These are phyloP conservation scores for Tulasnella sp. DNA, from an alignment of 768 basidiomycete genomes.

Conservation along the genomic window DNA sequence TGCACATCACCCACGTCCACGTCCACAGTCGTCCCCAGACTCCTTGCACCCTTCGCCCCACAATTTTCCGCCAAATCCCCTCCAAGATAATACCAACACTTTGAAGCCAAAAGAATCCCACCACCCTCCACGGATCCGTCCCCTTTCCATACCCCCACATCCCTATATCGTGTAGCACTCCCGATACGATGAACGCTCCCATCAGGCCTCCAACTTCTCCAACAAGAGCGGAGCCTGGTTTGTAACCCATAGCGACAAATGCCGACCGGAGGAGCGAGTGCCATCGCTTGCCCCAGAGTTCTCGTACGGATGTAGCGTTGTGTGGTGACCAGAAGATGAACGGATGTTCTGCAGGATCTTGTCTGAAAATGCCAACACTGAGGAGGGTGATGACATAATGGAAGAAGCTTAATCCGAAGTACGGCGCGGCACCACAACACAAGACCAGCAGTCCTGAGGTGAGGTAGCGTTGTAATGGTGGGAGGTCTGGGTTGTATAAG, in stretches of 20 bases:
- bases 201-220: slow-evolving; percentile 55
- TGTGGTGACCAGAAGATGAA: slow-evolving; percentile 63
- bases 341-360: slow-evolving; percentile 49
- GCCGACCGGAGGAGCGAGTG: slow-evolving; percentile 64
- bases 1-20: slow-evolving; percentile 46
- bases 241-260: slow-evolving; percentile 62
- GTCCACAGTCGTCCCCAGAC: slow-evolving; percentile 55
- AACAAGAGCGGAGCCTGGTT: slow-evolving; percentile 32
- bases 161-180: slow-evolving; percentile 59
- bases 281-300: slow-evolving; percentile 68
- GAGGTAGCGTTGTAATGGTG: slow-evolving; percentile 34
- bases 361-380: slow-evolving; percentile 42
- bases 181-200: slow-evolving; percentile 66
- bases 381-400: slow-evolving; percentile 53
- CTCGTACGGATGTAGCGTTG: slow-evolving; percentile 52
- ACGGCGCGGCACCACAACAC: slow-evolving; percentile 46
- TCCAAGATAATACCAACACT: slow-evolving; percentile 52
- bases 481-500: slow-evolving; percentile 51
- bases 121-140: slow-evolving; percentile 44
- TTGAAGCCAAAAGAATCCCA: slow-evolving; percentile 59
- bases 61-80: slow-evolving; percentile 44
- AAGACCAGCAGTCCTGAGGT: slow-evolving; percentile 56
- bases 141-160: slow-evolving; percentile 48
- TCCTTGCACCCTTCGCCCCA: slow-evolving; percentile 52
- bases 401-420: slow-evolving; percentile 54